These are phyloP conservation scores for Plasmodium gonderi DNA, from an alignment of 169 alveolate genomes.

Conservation along the genomic window DNA sequence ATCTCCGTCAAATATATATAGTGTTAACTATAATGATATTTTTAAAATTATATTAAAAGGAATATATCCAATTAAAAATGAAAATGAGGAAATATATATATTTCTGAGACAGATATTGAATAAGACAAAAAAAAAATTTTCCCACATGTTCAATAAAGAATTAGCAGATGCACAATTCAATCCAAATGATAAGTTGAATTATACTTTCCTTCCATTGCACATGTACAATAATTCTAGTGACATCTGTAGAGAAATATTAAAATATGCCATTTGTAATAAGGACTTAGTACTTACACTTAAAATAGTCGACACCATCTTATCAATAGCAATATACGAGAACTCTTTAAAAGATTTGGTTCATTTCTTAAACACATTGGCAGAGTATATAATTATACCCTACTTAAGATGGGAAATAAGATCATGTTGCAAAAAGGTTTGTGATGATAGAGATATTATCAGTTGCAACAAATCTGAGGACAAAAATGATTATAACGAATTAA, in stretches of 20 bases:
- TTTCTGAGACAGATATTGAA: conserved; percentile 51
- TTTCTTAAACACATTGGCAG: conserved; percentile 62
- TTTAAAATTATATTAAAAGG: conserved; percentile 71
- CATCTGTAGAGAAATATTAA: conserved; percentile 60
- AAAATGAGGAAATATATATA: conserved; percentile 55
- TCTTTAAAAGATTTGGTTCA: conserved; percentile 56
- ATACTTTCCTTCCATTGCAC: conserved; percentile 41
- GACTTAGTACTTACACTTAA: conserved; percentile 55
- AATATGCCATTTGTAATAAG: conserved; percentile 52
- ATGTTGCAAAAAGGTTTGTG: background rate
- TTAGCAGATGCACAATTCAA: background rate
- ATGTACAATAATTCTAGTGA: conserved; percentile 38
- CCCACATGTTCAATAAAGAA: conserved; percentile 13
- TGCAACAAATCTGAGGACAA: background rate
- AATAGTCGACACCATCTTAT: conserved; percentile 60
- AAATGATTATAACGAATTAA: background rate
- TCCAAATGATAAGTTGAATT: background rate
- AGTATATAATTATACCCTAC: conserved; percentile 72
- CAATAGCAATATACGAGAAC: conserved; percentile 59
- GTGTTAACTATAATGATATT: conserved; percentile 37
- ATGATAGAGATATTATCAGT: background rate
- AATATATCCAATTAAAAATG: conserved; percentile 40
- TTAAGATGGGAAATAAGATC: conserved; percentile 44
- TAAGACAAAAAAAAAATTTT: conserved; percentile 16
- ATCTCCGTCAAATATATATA: conserved; percentile 15